Percentiles rank a stretch among this genome's conserved stretches.
These are phyloP conservation scores for Vigna trinervia DNA, from an alignment of 306 rosid species.

Conservation along the genomic window DNA sequence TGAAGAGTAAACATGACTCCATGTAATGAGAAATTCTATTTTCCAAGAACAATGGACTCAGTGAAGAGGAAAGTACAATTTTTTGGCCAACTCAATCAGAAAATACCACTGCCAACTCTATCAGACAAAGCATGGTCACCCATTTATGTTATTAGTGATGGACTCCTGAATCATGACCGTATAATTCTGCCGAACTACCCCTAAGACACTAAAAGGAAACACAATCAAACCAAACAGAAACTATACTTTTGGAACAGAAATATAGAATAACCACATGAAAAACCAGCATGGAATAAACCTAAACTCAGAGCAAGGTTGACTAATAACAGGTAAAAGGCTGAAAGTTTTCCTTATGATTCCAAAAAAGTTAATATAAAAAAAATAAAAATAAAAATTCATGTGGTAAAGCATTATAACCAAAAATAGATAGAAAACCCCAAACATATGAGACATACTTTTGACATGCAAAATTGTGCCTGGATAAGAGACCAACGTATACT, in stretches of 20 bases:
- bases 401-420: neutral
- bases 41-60: constrained; percentile 11
- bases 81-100: constrained; percentile 8
- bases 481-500: constrained; percentile 11
- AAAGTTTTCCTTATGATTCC: neutral
- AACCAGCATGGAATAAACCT: constrained; percentile 9
- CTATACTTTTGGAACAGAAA: neutral
- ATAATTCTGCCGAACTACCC: constrained; percentile 7
- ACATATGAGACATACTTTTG: constrained; percentile 23
- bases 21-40: neutral
- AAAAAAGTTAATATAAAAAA: constrained; percentile 20
- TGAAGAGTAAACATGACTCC: neutral
- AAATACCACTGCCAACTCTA: neutral
- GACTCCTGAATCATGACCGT: neutral
- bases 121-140: neutral
- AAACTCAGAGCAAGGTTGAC: constrained; percentile 25
- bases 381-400: neutral
- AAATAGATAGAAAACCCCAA: neutral
- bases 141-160: neutral
- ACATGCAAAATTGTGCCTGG: neutral
- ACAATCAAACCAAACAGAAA: neutral
- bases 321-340: constrained; percentile 9
- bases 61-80: neutral
- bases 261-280: neutral
- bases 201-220: neutral